These are phyloP conservation scores for Neurospora sp. DNA, from an alignment of 495 filamentous ascomycete species.

Conservation along the genomic window DNA sequence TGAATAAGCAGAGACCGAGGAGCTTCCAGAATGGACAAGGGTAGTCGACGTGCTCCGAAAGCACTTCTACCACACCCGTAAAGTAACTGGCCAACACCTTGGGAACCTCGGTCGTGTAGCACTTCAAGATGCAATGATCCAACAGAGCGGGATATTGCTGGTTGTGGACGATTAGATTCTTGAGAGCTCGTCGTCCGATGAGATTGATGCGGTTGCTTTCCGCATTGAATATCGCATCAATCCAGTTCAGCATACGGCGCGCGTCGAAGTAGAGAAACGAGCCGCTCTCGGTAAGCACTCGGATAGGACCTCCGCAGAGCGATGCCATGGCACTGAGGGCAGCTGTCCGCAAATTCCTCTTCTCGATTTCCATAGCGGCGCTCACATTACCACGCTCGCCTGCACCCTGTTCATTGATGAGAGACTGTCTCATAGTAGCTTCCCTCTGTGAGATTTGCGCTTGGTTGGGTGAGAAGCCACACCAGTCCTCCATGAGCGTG, in stretches of 20 bases:
- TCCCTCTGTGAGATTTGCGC: constrained; percentile 70
- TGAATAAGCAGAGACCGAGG: constrained; percentile 77
- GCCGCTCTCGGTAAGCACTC: constrained; percentile 74
- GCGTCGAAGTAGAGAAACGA: constrained; percentile 83
- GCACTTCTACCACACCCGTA: constrained; percentile 77
- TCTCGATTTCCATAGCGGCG: constrained; percentile 93
- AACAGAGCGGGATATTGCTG: constrained; percentile 72
- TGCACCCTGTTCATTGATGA: constrained; percentile 51
- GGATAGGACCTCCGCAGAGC: constrained; percentile 85
- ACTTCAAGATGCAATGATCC: constrained; percentile 78
- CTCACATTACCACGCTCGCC: constrained; percentile 65
- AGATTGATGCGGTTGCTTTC: constrained; percentile 80
- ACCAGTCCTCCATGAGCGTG: constrained; percentile 97
- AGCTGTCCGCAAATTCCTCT: constrained; percentile 78
- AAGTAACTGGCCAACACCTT: constrained; percentile 94
- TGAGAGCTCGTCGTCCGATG: constrained; percentile 84
- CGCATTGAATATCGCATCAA: constrained; percentile 85
- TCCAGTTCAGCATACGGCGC: constrained; percentile 84
- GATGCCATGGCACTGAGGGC: constrained; percentile 93
- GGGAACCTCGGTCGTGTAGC: constrained; percentile 65
- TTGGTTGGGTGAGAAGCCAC: constrained; percentile 91
- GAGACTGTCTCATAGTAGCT: constrained; percentile 74
- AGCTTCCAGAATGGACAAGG: constrained; percentile 83
- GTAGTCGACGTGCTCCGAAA: constrained; percentile 71
- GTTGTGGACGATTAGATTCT: constrained; percentile 86